phyloP scores from a whole-genome alignment of 1,284 basidiomycete genomes.

The Athelia psychrophila region DNA sequence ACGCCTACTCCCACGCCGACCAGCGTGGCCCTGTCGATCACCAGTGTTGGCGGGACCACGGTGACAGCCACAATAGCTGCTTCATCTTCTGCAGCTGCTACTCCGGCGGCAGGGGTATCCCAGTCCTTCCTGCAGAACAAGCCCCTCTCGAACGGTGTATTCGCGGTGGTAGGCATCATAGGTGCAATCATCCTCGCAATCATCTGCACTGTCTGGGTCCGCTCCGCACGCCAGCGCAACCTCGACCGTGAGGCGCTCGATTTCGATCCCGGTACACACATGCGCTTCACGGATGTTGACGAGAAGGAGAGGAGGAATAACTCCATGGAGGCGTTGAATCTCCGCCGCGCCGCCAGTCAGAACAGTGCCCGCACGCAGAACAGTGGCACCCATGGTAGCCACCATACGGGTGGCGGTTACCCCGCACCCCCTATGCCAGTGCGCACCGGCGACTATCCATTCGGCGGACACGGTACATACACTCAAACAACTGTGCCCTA shows the following conservation, averaged over 20 bases:
- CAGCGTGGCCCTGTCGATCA: slow-evolving; percentile 14
- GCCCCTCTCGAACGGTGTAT: slow-evolving; percentile 53
- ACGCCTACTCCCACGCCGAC: slow-evolving; percentile 5
- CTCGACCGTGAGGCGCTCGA: slow-evolving; percentile 39
- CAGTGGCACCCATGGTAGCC: neutral
- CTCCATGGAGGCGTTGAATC: neutral
- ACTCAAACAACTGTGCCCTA: neutral
- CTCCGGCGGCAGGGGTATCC: slow-evolving; percentile 16
- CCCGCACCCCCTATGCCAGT: neutral
- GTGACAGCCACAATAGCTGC: slow-evolving; percentile 22
- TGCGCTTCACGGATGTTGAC: neutral
- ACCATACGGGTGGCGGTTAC: too few species aligned
- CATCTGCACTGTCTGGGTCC: slow-evolving; percentile 44
- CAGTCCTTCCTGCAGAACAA: slow-evolving; percentile 61
- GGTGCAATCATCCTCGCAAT: slow-evolving; percentile 45
- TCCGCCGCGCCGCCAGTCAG: too few species aligned
- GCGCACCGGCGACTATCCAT: neutral
- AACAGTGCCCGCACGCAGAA: too few species aligned
- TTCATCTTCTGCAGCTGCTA: slow-evolving; percentile 11
- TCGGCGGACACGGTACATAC: neutral
- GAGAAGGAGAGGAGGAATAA: neutral
- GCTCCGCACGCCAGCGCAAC: slow-evolving; percentile 43
- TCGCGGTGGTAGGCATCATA: slow-evolving; percentile 50
- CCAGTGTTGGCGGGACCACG: slow-evolving; percentile 17
- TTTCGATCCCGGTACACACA: slow-evolving; percentile 40